Conservation (phyloP, 257 asterid genomes). For the Primulina tabacum region DNA sequence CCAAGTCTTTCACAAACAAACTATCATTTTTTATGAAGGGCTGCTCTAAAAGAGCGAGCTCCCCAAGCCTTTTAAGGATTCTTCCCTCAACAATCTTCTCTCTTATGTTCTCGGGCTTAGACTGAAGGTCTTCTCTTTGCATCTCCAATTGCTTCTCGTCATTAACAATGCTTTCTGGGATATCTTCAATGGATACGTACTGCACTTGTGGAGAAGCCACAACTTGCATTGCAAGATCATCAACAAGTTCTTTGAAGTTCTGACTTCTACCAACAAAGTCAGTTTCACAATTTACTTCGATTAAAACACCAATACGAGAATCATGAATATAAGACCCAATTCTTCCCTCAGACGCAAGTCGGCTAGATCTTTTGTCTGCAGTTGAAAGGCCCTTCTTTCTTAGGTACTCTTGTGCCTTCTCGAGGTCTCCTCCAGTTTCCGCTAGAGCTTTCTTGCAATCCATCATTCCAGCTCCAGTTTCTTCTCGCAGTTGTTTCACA, state of each 20-base stretch:
- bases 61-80: constrained; percentile 85
- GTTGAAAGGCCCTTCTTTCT: constrained; percentile 85
- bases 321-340: constrained; percentile 88
- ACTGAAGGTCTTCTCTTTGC: constrained; percentile 89
- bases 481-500: constrained; percentile 91
- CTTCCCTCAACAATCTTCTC: constrained; percentile 89
- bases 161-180: constrained; percentile 51
- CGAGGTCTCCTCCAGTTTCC: constrained; percentile 83
- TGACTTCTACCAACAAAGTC: constrained; percentile 94
- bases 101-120: constrained; percentile 82
- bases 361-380: constrained; percentile 95
- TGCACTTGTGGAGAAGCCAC: constrained; percentile 88
- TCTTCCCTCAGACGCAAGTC: constrained; percentile 95
- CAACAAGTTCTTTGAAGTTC: constrained; percentile 64
- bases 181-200: constrained; percentile 67
- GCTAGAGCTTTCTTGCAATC: constrained; percentile 97
- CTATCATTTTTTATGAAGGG: constrained; percentile 68
- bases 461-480: constrained; percentile 99
- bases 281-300: constrained; percentile 94
- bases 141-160: constrained; percentile 82
- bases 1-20: constrained; percentile 78
- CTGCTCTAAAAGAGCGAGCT: constrained; percentile 82
- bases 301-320: constrained; percentile 89
- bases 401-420: constrained; percentile 87
- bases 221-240: constrained; percentile 93